These are phyloP conservation scores for Cyclospora cayetanensis DNA, from an alignment of 169 alveolate species.

Conservation along the genomic window DNA sequence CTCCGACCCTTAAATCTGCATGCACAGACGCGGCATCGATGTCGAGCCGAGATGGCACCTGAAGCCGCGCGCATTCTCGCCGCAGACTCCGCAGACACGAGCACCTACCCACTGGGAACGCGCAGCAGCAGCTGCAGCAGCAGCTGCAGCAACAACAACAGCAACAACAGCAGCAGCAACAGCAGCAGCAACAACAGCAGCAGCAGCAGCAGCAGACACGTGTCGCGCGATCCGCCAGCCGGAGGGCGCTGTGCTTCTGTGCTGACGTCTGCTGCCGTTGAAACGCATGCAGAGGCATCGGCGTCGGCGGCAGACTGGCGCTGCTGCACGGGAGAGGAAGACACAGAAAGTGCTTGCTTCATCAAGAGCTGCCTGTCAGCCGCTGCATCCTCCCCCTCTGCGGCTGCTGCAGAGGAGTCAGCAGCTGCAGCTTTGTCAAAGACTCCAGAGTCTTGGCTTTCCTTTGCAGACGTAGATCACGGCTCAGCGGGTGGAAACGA, in stretches of 20 bases:
- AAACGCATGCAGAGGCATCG: background rate
- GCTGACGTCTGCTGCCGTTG: conserved; percentile 19
- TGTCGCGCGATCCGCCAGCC: background rate
- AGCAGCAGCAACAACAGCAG: conserved; percentile 55
- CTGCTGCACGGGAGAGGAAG: background rate
- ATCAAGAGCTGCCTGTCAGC: background rate
- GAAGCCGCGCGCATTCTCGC: too few species aligned
- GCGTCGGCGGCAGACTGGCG: background rate
- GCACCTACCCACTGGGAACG: background rate
- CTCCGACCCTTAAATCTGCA: too few species aligned
- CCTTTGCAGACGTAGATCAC: too few species aligned
- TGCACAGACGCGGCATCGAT: too few species aligned
- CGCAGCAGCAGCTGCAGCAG: background rate
- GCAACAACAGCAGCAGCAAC: conserved; percentile 17
- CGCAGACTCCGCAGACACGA: background rate
- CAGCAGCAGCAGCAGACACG: conserved; percentile 37
- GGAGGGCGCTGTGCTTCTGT: background rate
- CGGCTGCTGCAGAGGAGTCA: background rate
- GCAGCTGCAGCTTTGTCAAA: background rate
- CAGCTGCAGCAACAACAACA: background rate
- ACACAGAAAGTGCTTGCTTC: background rate
- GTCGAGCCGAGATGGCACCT: too few species aligned
- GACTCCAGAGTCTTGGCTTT: too few species aligned
- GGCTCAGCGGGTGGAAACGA: too few species aligned
- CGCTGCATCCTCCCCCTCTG: background rate